Evolutionary conservation across 257 asterid genomes (phyloP).

Genomic region (Plectranthus barbatus): DNA sequence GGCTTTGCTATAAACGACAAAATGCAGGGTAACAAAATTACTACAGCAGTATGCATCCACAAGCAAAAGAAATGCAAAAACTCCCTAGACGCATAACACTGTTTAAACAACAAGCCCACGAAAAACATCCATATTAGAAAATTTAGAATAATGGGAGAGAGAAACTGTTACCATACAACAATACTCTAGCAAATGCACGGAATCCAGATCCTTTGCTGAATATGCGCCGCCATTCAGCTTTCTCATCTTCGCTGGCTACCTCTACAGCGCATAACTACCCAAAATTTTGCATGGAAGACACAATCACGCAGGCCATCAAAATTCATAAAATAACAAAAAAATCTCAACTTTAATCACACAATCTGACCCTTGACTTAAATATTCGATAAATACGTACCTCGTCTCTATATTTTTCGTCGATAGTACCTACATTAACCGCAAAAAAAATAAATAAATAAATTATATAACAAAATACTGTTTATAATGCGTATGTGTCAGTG

Average conservation of each 20-base stretch:
- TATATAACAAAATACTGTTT: background rate
- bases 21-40: background rate
- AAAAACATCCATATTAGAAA: background rate
- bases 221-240: constrained; percentile 44
- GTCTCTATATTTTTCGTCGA: constrained; percentile 44
- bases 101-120: background rate
- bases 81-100: background rate
- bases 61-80: background rate
- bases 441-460: background rate
- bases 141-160: background rate
- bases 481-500: background rate
- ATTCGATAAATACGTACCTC: constrained; percentile 33
- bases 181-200: constrained; percentile 52
- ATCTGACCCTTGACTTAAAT: background rate
- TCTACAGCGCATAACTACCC: constrained; percentile 25
- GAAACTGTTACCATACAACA: constrained; percentile 49
- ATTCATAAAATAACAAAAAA: background rate
- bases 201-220: constrained; percentile 72
- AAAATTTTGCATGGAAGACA: background rate
- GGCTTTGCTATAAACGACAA: background rate
- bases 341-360: background rate
- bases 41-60: background rate
- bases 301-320: background rate
- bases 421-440: constrained; percentile 33
- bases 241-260: constrained; percentile 41